Percentiles rank a stretch among this genome's conserved stretches.
Conservation (phyloP, 2,329 filamentous ascomycete genomes). For the Trichoderma sp. region DNA sequence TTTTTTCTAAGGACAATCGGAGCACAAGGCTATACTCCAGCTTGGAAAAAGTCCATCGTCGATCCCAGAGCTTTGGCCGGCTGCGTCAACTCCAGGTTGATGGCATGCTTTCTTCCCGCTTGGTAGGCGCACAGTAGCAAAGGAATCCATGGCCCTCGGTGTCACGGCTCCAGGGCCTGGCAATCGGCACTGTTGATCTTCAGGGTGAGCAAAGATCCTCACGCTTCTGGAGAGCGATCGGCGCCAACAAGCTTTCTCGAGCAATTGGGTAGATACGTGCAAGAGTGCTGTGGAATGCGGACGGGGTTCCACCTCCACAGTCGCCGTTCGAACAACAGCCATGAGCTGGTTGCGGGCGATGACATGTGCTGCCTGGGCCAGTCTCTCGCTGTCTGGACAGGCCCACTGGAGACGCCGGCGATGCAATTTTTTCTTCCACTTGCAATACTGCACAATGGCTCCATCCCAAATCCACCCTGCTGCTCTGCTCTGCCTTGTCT, state of each 20-base stretch:
- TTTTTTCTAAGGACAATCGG: background rate
- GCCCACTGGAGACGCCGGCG: constrained; percentile 19
- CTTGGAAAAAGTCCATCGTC: no score
- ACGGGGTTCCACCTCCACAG: constrained; percentile 24
- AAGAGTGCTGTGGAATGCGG: constrained; percentile 6
- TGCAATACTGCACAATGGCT: constrained; percentile 1
- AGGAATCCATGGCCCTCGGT: background rate
- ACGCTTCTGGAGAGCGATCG: constrained; percentile 21
- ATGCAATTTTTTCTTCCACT: constrained; percentile 15
- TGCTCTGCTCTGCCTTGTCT: background rate
- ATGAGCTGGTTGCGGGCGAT: constrained; percentile 22
- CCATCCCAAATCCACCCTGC: constrained; percentile 12
- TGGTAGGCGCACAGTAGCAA: background rate
- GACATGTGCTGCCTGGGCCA: constrained; percentile 8
- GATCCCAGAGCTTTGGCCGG: background rate
- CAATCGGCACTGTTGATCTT: constrained; percentile 23
- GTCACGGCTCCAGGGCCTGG: background rate
- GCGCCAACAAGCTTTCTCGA: constrained; percentile 28
- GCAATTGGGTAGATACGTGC: constrained; percentile 4
- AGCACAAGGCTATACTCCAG: constrained; percentile 7
- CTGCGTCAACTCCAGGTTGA: background rate
- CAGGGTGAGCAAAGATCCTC: constrained; percentile 23
- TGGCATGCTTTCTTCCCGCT: background rate
- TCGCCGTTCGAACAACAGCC: background rate
- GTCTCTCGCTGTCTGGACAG: background rate